Evolutionary conservation across 208 protist genomes (phyloP).

Genomic region (Crithidia bombi): DNA sequence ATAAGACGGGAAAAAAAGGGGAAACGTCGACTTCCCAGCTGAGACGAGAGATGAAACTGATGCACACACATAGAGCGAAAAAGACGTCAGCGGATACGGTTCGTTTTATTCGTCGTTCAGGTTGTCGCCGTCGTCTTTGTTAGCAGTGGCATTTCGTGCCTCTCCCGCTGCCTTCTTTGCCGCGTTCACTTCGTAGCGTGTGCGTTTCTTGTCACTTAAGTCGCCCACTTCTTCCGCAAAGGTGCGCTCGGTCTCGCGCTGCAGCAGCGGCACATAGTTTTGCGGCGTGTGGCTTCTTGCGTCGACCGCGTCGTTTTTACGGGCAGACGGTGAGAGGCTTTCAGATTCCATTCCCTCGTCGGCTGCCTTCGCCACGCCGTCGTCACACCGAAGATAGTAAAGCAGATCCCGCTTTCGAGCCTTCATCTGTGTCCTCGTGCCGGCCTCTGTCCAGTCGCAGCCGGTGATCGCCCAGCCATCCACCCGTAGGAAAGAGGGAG

Average conservation of each 20-base stretch:
- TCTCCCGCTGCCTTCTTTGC: slow-evolving; percentile 60
- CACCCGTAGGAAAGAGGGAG: slow-evolving; percentile 18
- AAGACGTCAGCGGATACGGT: too few relatives aligned
- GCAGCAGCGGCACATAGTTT: slow-evolving; percentile 70
- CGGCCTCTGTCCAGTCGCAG: slow-evolving; percentile 77
- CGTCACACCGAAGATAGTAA: slow-evolving; percentile 24
- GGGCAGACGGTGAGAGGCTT: background rate
- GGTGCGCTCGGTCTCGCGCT: slow-evolving; percentile 80
- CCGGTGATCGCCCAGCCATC: slow-evolving; percentile 74
- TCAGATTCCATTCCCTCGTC: background rate
- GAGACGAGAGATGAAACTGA: too few relatives aligned
- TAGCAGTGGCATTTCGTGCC: slow-evolving; percentile 1
- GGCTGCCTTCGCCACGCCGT: background rate
- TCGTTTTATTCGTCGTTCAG: background rate
- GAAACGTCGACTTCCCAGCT: too few relatives aligned
- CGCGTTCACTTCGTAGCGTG: slow-evolving; percentile 78
- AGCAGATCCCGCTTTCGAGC: slow-evolving; percentile 59
- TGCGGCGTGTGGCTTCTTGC: slow-evolving; percentile 7
- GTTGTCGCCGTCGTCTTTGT: background rate
- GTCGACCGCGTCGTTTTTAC: background rate
- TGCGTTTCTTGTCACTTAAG: slow-evolving; percentile 70
- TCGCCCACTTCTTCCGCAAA: slow-evolving; percentile 71
- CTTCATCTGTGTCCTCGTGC: slow-evolving; percentile 50
- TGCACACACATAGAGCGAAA: too few relatives aligned
- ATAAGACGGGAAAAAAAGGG: too few relatives aligned